These are phyloP conservation scores for Zygosaccharomyces bailii DNA, from an alignment of 805 yeast genomes.

Conservation along the genomic window DNA sequence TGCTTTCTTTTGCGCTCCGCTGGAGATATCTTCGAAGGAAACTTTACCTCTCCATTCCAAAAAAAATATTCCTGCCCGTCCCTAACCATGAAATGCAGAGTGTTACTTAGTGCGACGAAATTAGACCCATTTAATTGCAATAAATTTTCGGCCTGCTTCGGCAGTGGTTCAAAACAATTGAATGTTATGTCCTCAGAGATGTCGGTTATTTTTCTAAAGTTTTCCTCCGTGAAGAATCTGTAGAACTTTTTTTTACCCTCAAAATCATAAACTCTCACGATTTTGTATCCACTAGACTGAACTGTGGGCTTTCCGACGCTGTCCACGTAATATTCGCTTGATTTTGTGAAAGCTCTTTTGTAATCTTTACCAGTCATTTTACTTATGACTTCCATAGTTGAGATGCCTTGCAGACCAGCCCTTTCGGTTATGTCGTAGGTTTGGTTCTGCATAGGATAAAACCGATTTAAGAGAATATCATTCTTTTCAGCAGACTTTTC, in stretches of 20 bases:
- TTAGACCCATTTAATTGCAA: conserved; percentile 23
- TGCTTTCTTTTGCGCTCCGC: conserved; percentile 21
- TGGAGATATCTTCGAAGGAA: conserved; percentile 15
- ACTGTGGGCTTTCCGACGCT: conserved; percentile 35
- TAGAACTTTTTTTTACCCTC: conserved; percentile 72
- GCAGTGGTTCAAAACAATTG: conserved; percentile 1
- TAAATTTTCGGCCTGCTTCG: conserved; percentile 16
- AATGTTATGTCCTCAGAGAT: conserved; percentile 2
- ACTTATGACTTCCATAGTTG: conserved; percentile 53
- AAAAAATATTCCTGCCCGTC: conserved; percentile 27
- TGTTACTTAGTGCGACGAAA: conserved; percentile 29
- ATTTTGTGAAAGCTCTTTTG: conserved; percentile 48
- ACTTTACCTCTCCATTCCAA: conserved; percentile 35
- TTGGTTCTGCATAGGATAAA: conserved; percentile 66
- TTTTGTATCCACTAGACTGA: conserved; percentile 34
- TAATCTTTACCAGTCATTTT: conserved; percentile 53
- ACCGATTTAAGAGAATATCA: conserved; percentile 41
- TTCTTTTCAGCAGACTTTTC: conserved; percentile 10
- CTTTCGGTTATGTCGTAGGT: conserved; percentile 47
- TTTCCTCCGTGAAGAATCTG: conserved; percentile 52
- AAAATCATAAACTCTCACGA: conserved; percentile 65
- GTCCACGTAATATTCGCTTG: conserved; percentile 49
- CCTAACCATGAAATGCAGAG: conserved; percentile 27
- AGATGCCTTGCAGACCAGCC: conserved; percentile 48
- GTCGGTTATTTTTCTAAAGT: conserved; percentile 37